Conservation (phyloP, 192 early-diverging fungal species). For the Thoreauomyces humboldtii region DNA sequence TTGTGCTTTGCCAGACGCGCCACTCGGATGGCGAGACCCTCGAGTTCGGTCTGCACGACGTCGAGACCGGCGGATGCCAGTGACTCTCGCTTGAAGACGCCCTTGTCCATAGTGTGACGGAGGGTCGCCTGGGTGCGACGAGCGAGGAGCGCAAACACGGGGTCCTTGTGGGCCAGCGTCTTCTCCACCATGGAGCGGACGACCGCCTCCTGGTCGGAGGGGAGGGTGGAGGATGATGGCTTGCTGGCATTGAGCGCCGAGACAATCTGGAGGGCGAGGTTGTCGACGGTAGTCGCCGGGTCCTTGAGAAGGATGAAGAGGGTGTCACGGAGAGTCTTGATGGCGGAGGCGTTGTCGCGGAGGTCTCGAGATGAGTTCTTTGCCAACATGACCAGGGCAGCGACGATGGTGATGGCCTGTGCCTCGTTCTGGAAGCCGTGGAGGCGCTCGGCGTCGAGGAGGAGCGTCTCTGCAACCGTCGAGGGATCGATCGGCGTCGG, state of each 20-base stretch:
- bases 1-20: slow-evolving; percentile 55
- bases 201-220: slow-evolving; percentile 34
- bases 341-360: slow-evolving; percentile 26
- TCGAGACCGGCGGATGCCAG: slow-evolving; percentile 54
- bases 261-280: slow-evolving; percentile 31
- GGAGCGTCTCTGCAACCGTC: slow-evolving; percentile 66
- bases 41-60: slow-evolving; percentile 46
- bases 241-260: slow-evolving; percentile 8
- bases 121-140: slow-evolving; percentile 48
- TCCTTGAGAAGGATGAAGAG: slow-evolving; percentile 33
- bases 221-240: slow-evolving; percentile 25
- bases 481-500: slow-evolving; percentile 32
- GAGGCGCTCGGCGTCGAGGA: slow-evolving; percentile 65
- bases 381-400: slow-evolving; percentile 68
- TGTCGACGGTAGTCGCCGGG: slow-evolving; percentile 31
- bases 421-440: slow-evolving; percentile 68
- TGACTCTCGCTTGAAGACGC: slow-evolving; percentile 38
- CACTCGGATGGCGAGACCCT: slow-evolving; percentile 41
- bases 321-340: slow-evolving; percentile 31
- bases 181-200: slow-evolving; percentile 46
- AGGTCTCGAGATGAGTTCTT: slow-evolving; percentile 57
- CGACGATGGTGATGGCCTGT: slow-evolving; percentile 64
- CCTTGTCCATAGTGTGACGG: slow-evolving; percentile 39
- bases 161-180: slow-evolving; percentile 49
- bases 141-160: slow-evolving; percentile 51